These are phyloP conservation scores for Vanrija sp. DNA, from an alignment of 1,284 basidiomycete species.

Conservation along the genomic window DNA sequence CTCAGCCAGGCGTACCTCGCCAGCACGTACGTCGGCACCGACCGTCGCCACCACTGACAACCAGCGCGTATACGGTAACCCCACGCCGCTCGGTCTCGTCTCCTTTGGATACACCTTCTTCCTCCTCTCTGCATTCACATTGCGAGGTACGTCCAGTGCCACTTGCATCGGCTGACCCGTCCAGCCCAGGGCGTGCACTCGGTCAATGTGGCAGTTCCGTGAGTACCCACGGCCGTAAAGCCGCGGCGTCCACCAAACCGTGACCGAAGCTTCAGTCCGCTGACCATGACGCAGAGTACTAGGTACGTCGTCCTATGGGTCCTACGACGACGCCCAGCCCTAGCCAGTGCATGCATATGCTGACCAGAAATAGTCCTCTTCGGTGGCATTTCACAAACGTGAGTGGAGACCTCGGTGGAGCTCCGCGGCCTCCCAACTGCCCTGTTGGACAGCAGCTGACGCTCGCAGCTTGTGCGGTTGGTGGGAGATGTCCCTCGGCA, in stretches of 20 bases:
- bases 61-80: conserved; percentile 3
- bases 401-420: too few relatives aligned
- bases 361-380: not conserved
- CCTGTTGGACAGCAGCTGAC: not conserved
- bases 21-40: not conserved
- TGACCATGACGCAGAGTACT: too few relatives aligned
- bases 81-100: not conserved
- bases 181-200: not conserved
- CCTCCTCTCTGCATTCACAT: not conserved
- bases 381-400: conserved; percentile 2
- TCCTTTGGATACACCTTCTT: conserved; percentile 1
- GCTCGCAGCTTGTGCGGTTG: not conserved
- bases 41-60: not conserved
- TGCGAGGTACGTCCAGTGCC: not conserved
- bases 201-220: not conserved
- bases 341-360: too few relatives aligned
- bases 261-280: too few relatives aligned
- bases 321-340: too few relatives aligned
- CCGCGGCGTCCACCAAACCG: too few relatives aligned
- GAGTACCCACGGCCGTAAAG: too few relatives aligned
- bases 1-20: conserved; percentile 1
- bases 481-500: conserved; percentile 6
- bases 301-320: too few relatives aligned
- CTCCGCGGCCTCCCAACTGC: not conserved
- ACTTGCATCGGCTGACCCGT: not conserved